A percentile compares a stretch with the other conserved stretches of the same genome.
phyloP scores from a whole-genome alignment of 1,139 yeast species.

The Pichia sp. region DNA sequence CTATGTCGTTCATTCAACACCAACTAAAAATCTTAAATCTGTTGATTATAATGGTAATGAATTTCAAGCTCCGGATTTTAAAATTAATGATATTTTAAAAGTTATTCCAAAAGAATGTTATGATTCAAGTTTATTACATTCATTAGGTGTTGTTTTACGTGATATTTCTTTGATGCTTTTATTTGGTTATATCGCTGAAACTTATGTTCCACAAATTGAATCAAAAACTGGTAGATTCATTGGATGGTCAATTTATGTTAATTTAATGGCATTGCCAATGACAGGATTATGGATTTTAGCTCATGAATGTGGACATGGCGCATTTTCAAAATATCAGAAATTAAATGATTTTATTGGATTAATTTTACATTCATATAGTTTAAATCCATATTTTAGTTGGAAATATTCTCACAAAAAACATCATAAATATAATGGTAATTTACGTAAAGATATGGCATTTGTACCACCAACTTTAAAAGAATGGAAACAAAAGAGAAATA shows the following conservation, averaged over 20 bases:
- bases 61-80: slow-evolving; percentile 65
- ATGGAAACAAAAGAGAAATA: slow-evolving; percentile 35
- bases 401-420: slow-evolving; percentile 76
- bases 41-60: slow-evolving; percentile 57
- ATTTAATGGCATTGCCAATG: slow-evolving; percentile 46
- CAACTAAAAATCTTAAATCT: slow-evolving; percentile 30
- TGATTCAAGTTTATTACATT: slow-evolving; percentile 52
- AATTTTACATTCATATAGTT: slow-evolving; percentile 68
- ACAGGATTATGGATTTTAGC: slow-evolving; percentile 85
- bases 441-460: slow-evolving; percentile 77
- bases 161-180: slow-evolving; percentile 49
- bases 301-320: slow-evolving; percentile 88
- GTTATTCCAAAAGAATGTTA: slow-evolving; percentile 75
- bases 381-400: slow-evolving; percentile 88
- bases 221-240: slow-evolving; percentile 40
- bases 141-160: slow-evolving; percentile 58
- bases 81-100: slow-evolving; percentile 65
- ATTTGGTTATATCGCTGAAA: slow-evolving; percentile 49
- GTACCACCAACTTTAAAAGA: slow-evolving; percentile 59
- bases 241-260: slow-evolving; percentile 42
- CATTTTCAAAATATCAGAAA: slow-evolving; percentile 64
- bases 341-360: slow-evolving; percentile 77
- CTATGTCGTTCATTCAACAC: too few relatives aligned
- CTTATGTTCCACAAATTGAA: slow-evolving; percentile 47
- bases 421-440: slow-evolving; percentile 82